phyloP scores from a whole-genome alignment of 257 asterid species.

The Hygrophila difformis region DNA sequence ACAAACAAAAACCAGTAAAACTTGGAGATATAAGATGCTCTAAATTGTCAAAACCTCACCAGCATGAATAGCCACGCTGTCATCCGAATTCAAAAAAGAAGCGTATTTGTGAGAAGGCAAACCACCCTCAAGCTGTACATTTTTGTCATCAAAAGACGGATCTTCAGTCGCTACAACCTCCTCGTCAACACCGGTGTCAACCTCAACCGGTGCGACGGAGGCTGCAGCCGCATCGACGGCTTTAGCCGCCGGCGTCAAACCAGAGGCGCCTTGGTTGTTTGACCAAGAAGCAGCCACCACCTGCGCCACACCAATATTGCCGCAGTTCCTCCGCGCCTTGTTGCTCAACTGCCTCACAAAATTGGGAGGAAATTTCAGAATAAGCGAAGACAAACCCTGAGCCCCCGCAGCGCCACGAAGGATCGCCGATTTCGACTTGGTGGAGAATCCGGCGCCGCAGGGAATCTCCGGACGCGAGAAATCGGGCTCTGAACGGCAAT shows the following conservation, averaged over 20 bases:
- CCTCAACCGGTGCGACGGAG: conserved; percentile 32
- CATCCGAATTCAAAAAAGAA: conserved; percentile 59
- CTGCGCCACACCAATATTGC: conserved; percentile 90
- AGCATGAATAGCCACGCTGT: conserved; percentile 88
- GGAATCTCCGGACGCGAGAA: too few relatives aligned
- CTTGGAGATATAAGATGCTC: too few relatives aligned
- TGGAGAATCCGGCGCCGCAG: too few relatives aligned
- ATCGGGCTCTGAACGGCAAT: too few relatives aligned
- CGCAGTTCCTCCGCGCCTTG: conserved; percentile 79
- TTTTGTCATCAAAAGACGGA: conserved; percentile 21
- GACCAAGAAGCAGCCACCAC: conserved; percentile 90
- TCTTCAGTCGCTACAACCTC: conserved; percentile 29
- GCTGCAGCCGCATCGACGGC: conserved; percentile 45
- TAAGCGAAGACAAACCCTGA: conserved; percentile 43
- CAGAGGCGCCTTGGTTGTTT: conserved; percentile 25
- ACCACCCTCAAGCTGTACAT: conserved; percentile 42
- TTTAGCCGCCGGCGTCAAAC: conserved; percentile 41
- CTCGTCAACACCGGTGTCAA: conserved; percentile 28
- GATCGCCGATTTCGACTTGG: too few relatives aligned
- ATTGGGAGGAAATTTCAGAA: conserved; percentile 70
- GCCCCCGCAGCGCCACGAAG: conserved; percentile 20
- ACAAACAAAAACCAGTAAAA: too few relatives aligned
- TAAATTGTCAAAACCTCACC: conserved; percentile 45
- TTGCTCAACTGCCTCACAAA: conserved; percentile 76
- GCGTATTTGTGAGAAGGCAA: conserved; percentile 30